phyloP scores from a whole-genome alignment of 73 alveolate species.

The Paramecium octaurelia region DNA sequence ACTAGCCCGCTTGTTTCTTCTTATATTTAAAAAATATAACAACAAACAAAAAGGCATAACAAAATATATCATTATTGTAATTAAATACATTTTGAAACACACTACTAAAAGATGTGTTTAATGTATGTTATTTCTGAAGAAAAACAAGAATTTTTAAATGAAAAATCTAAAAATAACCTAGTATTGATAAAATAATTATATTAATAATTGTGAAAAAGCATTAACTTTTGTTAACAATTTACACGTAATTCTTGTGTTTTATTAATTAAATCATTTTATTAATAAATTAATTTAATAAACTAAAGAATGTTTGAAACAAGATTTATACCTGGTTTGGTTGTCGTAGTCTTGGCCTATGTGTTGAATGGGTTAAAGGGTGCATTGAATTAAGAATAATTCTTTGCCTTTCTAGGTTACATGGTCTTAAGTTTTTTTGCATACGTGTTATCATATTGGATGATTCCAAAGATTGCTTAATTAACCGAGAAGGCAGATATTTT shows the following conservation, averaged over 20 bases:
- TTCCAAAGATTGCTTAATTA: slow-evolving; percentile 32
- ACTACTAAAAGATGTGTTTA: too few species aligned
- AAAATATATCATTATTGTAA: too few species aligned
- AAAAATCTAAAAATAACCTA: too few species aligned
- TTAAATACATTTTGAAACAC: too few species aligned
- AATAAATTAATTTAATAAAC: not conserved
- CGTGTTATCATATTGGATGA: slow-evolving; percentile 40
- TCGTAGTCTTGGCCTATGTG: not conserved
- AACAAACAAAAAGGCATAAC: not conserved
- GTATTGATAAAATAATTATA: not conserved
- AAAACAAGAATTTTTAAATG: not conserved
- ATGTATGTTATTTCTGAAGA: not conserved
- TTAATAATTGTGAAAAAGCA: not conserved
- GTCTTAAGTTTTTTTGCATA: slow-evolving; percentile 13
- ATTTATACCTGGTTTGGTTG: not conserved
- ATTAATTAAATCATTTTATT: not conserved
- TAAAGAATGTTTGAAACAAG: slow-evolving; percentile 12
- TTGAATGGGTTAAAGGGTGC: not conserved
- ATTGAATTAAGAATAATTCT: not conserved
- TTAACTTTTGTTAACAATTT: not conserved
- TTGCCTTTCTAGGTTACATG: slow-evolving; percentile 10
- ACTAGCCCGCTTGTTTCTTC: too few species aligned
- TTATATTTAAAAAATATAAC: too few species aligned
- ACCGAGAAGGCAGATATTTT: slow-evolving; percentile 50
- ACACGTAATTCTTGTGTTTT: not conserved